Base-by-base conservation (phyloP, 2,329 filamentous ascomycete species). In the Ophiostoma sp. region DNA sequence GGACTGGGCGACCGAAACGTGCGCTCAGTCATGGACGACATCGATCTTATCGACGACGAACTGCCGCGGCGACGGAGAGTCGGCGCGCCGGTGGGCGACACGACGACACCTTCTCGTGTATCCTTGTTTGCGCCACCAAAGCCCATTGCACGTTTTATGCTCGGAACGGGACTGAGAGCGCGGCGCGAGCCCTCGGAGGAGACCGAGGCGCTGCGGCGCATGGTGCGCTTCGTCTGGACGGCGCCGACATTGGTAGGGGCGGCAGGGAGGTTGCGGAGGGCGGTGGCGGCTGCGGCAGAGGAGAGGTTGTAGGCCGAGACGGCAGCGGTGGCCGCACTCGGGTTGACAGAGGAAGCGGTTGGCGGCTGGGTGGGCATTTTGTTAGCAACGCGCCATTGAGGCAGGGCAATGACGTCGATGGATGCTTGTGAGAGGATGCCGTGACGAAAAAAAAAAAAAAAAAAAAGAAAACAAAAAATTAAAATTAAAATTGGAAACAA, bases 191-290 rank as follows among this genome's bases (percentile, higher is more conserved):
- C 86, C 66, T 88, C 84, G 4, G 93, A 95, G 1, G 93, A 93
- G 57, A 88, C 83, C 0, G 94, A 97, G 70, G 87, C 87, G 81
- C 87, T 90, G 75, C 94, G 90, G 78, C 93, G 89, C 74, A 89
- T 81, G 79, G 92, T 95, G 79, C 95, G 92, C 84, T 95, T 97
- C 6, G 95, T 97, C 82, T 97, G 92, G 61, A 97, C 89, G 79
- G 94, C 90, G 80, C 90, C 91, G 73, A 97, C 91, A 77, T 91
- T 90, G 70, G 91, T 95, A 28, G 94, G 94, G 2, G 92, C 91
- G 70, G 90, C 90, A 11, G 93, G 91, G 77, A 92, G 89, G 63
- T 92, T 92, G 79, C 92, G 91, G 74, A 98, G 87, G 64, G 95
- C 95, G 36, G 94, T 91, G 19, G 94, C 94, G 7, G 95, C 95